Evolutionary conservation across 1,284 basidiomycete species (phyloP).

Genomic region (Trichosporon sp.): DNA sequence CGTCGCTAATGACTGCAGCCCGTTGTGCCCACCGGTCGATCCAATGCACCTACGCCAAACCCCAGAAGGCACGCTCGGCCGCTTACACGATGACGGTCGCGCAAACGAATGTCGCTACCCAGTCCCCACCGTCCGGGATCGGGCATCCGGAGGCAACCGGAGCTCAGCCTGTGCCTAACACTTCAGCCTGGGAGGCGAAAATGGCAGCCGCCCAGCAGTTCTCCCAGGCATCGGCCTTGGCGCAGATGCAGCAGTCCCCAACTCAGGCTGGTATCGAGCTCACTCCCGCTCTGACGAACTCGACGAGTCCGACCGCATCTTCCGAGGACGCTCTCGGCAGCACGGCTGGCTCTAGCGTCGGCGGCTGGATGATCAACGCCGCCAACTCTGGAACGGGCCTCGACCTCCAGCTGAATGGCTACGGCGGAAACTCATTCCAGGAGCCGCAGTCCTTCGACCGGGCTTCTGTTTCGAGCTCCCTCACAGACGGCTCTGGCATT

Average conservation of each 20-base stretch:
- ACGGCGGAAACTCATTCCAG: neutral
- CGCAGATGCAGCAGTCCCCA: slow-evolving; percentile 9
- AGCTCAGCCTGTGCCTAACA: neutral
- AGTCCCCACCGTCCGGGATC: slow-evolving; percentile 7
- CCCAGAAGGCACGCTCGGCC: slow-evolving; percentile 41
- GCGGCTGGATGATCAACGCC: slow-evolving; percentile 6
- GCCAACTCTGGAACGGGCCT: neutral
- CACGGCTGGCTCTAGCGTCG: neutral
- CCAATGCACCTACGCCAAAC: slow-evolving; percentile 77
- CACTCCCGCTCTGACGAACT: slow-evolving; percentile 37
- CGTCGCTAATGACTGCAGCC: slow-evolving; percentile 52
- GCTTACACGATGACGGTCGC: slow-evolving; percentile 21
- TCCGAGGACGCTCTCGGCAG: slow-evolving; percentile 1
- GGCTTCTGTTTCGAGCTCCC: neutral
- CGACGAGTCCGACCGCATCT: slow-evolving; percentile 33
- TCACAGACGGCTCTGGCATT: neutral
- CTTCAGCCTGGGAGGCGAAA: neutral
- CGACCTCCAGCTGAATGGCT: slow-evolving; percentile 15
- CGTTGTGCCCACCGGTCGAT: slow-evolving; percentile 71
- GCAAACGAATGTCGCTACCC: neutral
- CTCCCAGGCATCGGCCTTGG: neutral
- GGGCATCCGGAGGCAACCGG: neutral
- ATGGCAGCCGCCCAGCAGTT: neutral
- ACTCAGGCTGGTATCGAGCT: slow-evolving; percentile 16
- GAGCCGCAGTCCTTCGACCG: neutral